Conservation (phyloP, 2,329 filamentous ascomycete genomes). For the Thelonectria rubi region DNA sequence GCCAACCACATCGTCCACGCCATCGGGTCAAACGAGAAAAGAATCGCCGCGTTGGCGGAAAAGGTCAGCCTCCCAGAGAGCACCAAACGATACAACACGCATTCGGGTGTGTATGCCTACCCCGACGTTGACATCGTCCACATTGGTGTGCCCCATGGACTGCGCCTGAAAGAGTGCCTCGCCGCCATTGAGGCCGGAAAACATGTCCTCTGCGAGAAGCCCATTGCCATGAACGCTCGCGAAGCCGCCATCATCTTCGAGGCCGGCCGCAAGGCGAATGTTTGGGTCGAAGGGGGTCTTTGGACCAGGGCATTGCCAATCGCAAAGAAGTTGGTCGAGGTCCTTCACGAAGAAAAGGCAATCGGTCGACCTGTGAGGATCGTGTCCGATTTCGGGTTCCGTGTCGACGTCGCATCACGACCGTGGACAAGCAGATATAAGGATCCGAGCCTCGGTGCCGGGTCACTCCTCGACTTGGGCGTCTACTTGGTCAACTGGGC, state of each 20-base stretch:
- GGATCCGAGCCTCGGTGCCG: slow-evolving; percentile 52
- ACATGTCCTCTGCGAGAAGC: slow-evolving; percentile 57
- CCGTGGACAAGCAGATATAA: slow-evolving; percentile 46
- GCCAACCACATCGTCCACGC: slow-evolving; percentile 53
- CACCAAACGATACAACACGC: slow-evolving; percentile 49
- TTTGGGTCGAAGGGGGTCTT: slow-evolving; percentile 58
- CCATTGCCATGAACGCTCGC: slow-evolving; percentile 52
- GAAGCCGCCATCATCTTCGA: slow-evolving; percentile 53
- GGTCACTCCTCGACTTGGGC: slow-evolving; percentile 54
- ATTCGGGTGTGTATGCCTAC: slow-evolving; percentile 52
- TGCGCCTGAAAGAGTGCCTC: slow-evolving; percentile 55
- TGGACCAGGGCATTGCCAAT: slow-evolving; percentile 56
- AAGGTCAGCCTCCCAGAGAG: slow-evolving; percentile 43
- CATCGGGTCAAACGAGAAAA: slow-evolving; percentile 51
- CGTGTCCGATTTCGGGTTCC: slow-evolving; percentile 52
- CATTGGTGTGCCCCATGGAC: slow-evolving; percentile 56
- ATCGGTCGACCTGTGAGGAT: slow-evolving; percentile 52
- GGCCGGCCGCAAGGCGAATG: slow-evolving; percentile 50
- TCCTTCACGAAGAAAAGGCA: slow-evolving; percentile 51
- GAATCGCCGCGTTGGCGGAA: too few relatives aligned
- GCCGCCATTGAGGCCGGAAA: slow-evolving; percentile 55
- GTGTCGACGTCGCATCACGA: slow-evolving; percentile 47
- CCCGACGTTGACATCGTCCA: slow-evolving; percentile 56
- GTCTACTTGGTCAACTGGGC: slow-evolving; percentile 56
- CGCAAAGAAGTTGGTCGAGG: slow-evolving; percentile 44